Conservation (phyloP, 805 yeast genomes). For the Grigorovia yakushimaensis region DNA sequence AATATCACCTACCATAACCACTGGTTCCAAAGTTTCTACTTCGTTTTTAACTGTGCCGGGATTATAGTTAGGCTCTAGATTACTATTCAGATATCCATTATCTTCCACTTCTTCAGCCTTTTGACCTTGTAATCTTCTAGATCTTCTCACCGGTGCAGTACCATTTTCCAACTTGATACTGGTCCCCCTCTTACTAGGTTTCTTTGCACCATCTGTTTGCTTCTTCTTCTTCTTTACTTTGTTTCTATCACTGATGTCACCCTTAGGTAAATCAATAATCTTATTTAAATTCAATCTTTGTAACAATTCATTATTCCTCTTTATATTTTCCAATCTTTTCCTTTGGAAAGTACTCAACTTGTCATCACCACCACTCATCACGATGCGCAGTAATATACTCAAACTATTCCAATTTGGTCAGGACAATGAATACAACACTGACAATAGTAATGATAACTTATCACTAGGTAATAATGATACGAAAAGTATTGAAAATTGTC, state of each 20-base stretch:
- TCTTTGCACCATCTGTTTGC: conserved; percentile 19
- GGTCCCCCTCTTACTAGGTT: conserved; percentile 16
- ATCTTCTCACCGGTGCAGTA: conserved; percentile 53
- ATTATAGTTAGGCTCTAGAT: conserved; percentile 1
- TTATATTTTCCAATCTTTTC: conserved; percentile 68
- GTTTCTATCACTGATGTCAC: not conserved
- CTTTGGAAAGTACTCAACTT: conserved; percentile 55
- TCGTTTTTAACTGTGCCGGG: not conserved
- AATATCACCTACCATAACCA: conserved; percentile 58
- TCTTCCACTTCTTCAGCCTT: conserved; percentile 32
- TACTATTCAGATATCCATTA: not conserved
- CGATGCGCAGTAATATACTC: conserved; percentile 33
- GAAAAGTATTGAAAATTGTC: conserved; percentile 35
- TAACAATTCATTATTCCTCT: conserved; percentile 68
- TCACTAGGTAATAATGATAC: not conserved
- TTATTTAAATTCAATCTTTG: conserved; percentile 59
- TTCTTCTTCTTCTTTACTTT: not conserved
- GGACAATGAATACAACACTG: conserved; percentile 18
- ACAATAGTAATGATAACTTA: not conserved
- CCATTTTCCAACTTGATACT: conserved; percentile 5
- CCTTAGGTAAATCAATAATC: conserved; percentile 5
- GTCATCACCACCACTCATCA: not conserved
- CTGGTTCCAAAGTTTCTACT: conserved; percentile 39
- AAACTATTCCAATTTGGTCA: conserved; percentile 46
- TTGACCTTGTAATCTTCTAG: conserved; percentile 70